Percentiles rank a stretch among this genome's conserved stretches.
phyloP scores from a whole-genome alignment of 225 moss, liverwort and hornwort genomes.

The Antitrichia curtipendula region DNA sequence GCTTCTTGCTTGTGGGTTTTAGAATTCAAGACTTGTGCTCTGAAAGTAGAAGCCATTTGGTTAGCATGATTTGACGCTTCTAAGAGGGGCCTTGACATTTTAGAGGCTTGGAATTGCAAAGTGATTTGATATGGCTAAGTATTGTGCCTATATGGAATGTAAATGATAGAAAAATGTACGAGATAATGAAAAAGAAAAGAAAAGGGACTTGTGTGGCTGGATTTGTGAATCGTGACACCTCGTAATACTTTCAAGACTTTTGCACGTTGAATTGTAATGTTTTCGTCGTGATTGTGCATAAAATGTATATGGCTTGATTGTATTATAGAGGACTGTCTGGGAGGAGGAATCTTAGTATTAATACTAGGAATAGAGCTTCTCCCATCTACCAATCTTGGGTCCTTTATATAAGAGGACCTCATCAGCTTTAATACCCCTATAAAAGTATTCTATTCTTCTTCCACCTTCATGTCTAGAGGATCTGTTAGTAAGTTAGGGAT shows the following conservation, averaged over 20 bases:
- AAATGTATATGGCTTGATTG: no score
- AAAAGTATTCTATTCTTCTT: background rate
- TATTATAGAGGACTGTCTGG: background rate
- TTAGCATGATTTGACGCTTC: background rate
- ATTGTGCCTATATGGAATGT: no score
- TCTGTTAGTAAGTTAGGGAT: background rate
- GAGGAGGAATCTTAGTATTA: background rate
- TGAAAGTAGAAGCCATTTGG: background rate
- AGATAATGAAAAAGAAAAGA: background rate
- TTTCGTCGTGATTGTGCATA: background rate
- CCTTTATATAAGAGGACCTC: background rate
- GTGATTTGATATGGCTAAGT: background rate
- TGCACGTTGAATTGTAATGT: no score
- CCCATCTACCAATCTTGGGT: background rate
- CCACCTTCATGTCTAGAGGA: background rate
- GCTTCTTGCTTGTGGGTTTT: background rate
- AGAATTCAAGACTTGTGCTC: background rate
- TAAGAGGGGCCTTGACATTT: no score
- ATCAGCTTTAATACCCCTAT: background rate
- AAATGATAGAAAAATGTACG: background rate
- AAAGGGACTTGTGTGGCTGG: background rate
- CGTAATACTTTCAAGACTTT: background rate
- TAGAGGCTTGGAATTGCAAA: background rate
- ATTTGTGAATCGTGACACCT: background rate
- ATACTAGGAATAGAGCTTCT: background rate